These are phyloP conservation scores for Tuber indicum DNA, from an alignment of 495 filamentous ascomycete species.

Conservation along the genomic window DNA sequence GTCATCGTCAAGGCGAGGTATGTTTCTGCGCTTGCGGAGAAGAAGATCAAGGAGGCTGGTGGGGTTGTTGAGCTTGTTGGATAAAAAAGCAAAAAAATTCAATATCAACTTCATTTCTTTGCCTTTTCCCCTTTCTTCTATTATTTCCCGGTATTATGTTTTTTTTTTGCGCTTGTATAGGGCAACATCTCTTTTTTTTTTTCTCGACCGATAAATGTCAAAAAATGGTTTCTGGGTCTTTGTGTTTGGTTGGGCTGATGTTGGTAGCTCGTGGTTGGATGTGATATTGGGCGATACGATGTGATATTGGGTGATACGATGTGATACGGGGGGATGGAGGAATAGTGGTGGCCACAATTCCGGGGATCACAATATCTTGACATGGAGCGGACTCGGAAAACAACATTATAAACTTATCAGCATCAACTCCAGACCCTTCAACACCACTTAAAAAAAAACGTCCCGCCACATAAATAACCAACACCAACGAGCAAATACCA, in stretches of 20 bases:
- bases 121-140: neutral
- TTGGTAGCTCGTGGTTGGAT: neutral
- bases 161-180: neutral
- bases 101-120: conserved; percentile 5
- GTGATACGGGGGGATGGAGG: neutral
- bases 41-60: conserved; percentile 91
- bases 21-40: conserved; percentile 80
- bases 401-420: neutral
- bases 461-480: neutral
- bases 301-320: conserved; percentile 2
- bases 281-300: too few species aligned
- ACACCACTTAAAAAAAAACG: neutral
- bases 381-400: neutral
- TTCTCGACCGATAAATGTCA: neutral
- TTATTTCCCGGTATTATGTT: neutral
- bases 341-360: neutral
- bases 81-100: conserved; percentile 47
- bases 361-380: neutral
- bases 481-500: neutral
- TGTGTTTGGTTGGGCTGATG: neutral
- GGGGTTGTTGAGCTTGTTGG: conserved; percentile 87
- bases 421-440: neutral
- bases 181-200: neutral
- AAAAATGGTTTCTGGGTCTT: neutral
- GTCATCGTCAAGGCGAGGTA: conserved; percentile 82